These are phyloP conservation scores for Leishmania arabica DNA, from an alignment of 208 protist genomes.

Conservation along the genomic window DNA sequence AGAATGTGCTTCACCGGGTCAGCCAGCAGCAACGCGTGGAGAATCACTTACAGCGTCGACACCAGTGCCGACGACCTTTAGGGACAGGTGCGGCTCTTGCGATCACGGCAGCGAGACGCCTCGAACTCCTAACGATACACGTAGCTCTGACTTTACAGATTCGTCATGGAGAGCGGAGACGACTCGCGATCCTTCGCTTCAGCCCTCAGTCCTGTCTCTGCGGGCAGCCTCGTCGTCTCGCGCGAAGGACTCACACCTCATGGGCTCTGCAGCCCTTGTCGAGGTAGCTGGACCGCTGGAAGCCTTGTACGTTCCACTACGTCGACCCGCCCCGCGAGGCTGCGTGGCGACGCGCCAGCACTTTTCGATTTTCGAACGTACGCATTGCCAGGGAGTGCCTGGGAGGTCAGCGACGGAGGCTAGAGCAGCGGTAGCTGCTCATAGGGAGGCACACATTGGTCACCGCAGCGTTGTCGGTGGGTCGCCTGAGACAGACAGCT, in stretches of 20 bases:
- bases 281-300: constrained; percentile 16
- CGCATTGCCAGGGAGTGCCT: background rate
- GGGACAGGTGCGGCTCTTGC: no score
- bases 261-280: constrained; percentile 31
- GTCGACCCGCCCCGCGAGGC: constrained; percentile 13
- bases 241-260: constrained; percentile 27
- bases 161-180: background rate
- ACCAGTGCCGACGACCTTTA: background rate
- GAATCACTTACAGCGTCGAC: background rate
- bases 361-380: constrained; percentile 30
- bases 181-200: background rate
- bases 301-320: constrained; percentile 24
- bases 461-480: background rate
- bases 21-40: background rate
- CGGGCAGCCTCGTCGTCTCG: constrained; percentile 4
- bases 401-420: background rate
- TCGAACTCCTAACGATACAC: background rate
- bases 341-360: constrained; percentile 30
- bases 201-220: background rate
- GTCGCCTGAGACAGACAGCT: background rate
- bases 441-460: background rate
- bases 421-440: background rate
- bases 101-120: background rate
- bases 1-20: background rate
- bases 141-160: background rate